These are phyloP conservation scores for Aspergillus jensenii DNA, from an alignment of 2,329 filamentous ascomycete genomes.

Conservation along the genomic window DNA sequence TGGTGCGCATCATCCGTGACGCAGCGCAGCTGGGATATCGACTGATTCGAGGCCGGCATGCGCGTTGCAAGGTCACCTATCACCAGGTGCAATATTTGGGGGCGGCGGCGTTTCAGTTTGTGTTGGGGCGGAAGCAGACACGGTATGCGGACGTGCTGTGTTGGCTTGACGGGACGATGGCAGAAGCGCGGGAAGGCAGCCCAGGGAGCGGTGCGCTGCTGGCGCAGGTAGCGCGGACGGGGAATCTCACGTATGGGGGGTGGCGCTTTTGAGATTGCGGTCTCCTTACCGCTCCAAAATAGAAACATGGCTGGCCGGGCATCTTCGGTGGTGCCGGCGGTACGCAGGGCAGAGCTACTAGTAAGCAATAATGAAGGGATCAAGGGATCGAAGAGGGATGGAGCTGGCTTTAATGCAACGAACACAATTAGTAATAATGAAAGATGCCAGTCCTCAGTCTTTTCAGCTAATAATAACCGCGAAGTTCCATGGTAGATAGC, in stretches of 20 bases:
- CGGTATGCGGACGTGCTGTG: conserved; percentile 62
- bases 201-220: conserved; percentile 35
- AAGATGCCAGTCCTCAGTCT: neutral
- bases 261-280: conserved; percentile 33
- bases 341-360: neutral
- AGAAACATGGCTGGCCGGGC: too few species aligned
- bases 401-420: neutral
- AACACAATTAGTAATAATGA: neutral
- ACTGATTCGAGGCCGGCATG: conserved; percentile 59
- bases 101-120: conserved; percentile 66
- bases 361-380: neutral
- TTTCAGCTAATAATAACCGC: neutral
- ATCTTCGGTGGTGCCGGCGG: too few species aligned
- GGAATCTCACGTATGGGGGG: conserved; percentile 34
- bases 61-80: conserved; percentile 57
- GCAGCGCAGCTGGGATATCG: conserved; percentile 64
- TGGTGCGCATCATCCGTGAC: conserved; percentile 65
- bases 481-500: conserved; percentile 5
- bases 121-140: conserved; percentile 71
- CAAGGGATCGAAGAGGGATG: neutral
- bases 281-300: conserved; percentile 7
- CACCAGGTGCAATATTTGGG: conserved; percentile 65
- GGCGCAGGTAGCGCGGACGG: conserved; percentile 33
- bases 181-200: conserved; percentile 35
- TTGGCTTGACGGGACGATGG: conserved; percentile 63